phyloP scores from a whole-genome alignment of 164 flowering plant species.

The Stephania yunnanensis region DNA sequence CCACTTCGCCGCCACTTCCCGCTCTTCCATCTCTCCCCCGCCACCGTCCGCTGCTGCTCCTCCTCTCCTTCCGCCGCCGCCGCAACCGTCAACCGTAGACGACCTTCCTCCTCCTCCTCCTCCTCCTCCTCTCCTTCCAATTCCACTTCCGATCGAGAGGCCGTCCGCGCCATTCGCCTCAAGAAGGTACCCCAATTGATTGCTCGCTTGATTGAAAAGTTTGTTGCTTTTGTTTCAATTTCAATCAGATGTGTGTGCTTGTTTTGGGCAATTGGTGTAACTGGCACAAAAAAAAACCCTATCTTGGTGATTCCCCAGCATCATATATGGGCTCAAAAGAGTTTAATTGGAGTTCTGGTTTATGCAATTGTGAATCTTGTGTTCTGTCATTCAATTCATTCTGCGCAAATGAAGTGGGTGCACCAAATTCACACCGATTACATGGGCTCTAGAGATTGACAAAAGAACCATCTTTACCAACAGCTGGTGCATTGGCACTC shows the following conservation, averaged over 20 bases:
- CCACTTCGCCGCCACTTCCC: constrained; percentile 23
- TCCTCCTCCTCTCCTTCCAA: constrained; percentile 33
- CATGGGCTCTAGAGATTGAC: too few relatives aligned
- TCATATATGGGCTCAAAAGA: too few relatives aligned
- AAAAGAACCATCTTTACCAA: too few relatives aligned
- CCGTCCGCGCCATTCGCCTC: constrained; percentile 77
- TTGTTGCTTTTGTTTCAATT: background rate
- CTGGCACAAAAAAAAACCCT: too few relatives aligned
- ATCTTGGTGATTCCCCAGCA: too few relatives aligned
- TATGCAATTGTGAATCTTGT: too few relatives aligned
- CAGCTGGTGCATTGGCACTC: too few relatives aligned
- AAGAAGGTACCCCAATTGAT: constrained; percentile 43
- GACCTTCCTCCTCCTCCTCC: constrained; percentile 32
- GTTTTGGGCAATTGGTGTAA: too few relatives aligned
- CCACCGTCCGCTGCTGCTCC: constrained; percentile 25
- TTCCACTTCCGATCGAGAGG: constrained; percentile 68
- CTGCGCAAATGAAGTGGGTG: too few relatives aligned
- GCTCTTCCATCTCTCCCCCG: background rate
- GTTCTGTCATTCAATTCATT: too few relatives aligned
- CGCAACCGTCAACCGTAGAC: constrained; percentile 16
- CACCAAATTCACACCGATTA: too few relatives aligned
- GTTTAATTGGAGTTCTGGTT: too few relatives aligned
- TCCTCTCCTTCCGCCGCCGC: constrained; percentile 23
- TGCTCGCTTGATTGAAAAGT: background rate
- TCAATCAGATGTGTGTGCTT: background rate